Percentiles rank a stretch among this genome's conserved stretches.
Conservation (phyloP, 768 basidiomycete species). For the Psilocybe tampanensis region DNA sequence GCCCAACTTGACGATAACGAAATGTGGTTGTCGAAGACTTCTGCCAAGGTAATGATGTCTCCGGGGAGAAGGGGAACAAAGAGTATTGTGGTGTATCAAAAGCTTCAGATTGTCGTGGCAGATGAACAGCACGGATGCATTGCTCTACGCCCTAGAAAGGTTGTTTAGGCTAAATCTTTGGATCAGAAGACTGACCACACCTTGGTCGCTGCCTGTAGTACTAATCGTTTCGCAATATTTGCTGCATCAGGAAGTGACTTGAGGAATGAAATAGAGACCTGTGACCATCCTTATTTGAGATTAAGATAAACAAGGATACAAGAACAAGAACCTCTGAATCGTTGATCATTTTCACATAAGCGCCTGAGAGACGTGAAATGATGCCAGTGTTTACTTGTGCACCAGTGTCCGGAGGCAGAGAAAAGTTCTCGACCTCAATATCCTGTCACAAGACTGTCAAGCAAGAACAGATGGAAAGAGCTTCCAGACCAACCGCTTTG, state of each 20-base stretch:
- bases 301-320: constrained; percentile 11
- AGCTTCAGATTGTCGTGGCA: constrained; percentile 1
- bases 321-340: constrained; percentile 50
- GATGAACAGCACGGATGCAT: background rate
- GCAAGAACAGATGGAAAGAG: background rate
- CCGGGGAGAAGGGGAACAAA: constrained; percentile 67
- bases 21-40: constrained; percentile 47
- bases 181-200: background rate
- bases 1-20: constrained; percentile 62
- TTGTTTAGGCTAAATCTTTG: background rate
- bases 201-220: constrained; percentile 45
- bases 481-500: constrained; percentile 44
- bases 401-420: constrained; percentile 46
- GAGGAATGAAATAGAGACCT: constrained; percentile 37
- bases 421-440: constrained; percentile 36
- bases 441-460: constrained; percentile 31
- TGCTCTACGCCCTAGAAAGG: background rate
- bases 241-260: constrained; percentile 37
- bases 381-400: constrained; percentile 53
- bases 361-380: constrained; percentile 71
- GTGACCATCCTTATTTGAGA: background rate
- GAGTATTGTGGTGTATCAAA: constrained; percentile 46
- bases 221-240: constrained; percentile 51
- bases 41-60: constrained; percentile 51
- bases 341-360: constrained; percentile 57